Conservation (phyloP, 2,329 filamentous ascomycete species). For the Colletotrichum spaethianum region DNA sequence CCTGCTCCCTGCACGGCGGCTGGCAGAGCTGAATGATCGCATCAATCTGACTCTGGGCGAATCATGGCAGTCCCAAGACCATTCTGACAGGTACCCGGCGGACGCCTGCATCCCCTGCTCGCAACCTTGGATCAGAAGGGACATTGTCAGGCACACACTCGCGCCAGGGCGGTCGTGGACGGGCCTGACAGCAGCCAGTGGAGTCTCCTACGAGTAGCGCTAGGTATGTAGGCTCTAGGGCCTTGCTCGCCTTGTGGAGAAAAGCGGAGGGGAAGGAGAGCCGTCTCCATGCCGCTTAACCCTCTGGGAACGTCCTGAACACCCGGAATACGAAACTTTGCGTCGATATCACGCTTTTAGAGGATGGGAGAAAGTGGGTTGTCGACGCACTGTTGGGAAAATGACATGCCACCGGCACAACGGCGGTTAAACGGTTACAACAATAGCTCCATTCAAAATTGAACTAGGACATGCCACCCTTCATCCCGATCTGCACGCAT, state of each 20-base stretch:
- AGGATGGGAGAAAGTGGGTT: slow-evolving; percentile 9
- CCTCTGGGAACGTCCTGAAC: slow-evolving; percentile 15
- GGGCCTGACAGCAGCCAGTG: slow-evolving; percentile 27
- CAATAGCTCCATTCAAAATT: not conserved
- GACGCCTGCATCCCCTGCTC: slow-evolving; percentile 15
- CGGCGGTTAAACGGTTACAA: not conserved
- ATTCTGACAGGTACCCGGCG: slow-evolving; percentile 29
- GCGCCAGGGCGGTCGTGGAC: slow-evolving; percentile 7
- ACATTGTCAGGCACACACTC: slow-evolving; percentile 8
- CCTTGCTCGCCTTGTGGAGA: slow-evolving; percentile 31
- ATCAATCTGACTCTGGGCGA: slow-evolving; percentile 34
- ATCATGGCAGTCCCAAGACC: slow-evolving; percentile 29
- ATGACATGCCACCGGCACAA: slow-evolving; percentile 7
- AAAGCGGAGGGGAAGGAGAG: slow-evolving; percentile 16
- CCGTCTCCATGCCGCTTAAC: slow-evolving; percentile 23
- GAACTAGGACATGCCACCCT: too few relatives aligned
- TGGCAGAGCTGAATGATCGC: slow-evolving; percentile 38
- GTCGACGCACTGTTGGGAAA: slow-evolving; percentile 11
- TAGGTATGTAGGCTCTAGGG: not conserved
- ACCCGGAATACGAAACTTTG: slow-evolving; percentile 28
- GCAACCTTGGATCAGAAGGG: slow-evolving; percentile 27
- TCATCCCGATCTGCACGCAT: not conserved
- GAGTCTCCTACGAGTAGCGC: slow-evolving; percentile 13
- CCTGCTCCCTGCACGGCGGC: slow-evolving; percentile 22
- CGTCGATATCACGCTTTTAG: slow-evolving; percentile 11